These are phyloP conservation scores for Trypanosoma caninum DNA, from an alignment of 208 protist species.

Conservation along the genomic window DNA sequence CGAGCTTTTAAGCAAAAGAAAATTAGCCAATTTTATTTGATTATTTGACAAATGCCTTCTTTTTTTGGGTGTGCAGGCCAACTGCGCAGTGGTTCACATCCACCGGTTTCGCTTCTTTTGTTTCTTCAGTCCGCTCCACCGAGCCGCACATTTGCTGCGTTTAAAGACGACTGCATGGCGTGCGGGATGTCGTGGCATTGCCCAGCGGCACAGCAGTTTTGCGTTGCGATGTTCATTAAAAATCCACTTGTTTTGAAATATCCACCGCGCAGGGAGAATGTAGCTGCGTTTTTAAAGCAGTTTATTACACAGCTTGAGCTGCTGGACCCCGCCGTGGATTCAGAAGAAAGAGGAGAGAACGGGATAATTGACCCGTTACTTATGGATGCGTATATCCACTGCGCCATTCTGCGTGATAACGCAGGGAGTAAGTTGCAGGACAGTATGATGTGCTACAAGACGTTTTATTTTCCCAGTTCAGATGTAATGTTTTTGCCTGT, in stretches of 20 bases:
- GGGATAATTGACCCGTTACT: slow-evolving; percentile 48
- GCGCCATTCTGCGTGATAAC: slow-evolving; percentile 27
- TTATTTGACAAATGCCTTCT: too few relatives aligned
- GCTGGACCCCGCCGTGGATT: slow-evolving; percentile 8
- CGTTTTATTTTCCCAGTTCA: slow-evolving; percentile 27
- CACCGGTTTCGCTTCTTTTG: slow-evolving; percentile 54
- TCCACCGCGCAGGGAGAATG: slow-evolving; percentile 46
- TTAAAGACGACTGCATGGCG: slow-evolving; percentile 51
- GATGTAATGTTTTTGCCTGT: slow-evolving; percentile 40
- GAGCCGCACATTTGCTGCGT: slow-evolving; percentile 51
- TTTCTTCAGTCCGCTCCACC: slow-evolving; percentile 66
- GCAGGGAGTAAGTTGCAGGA: slow-evolving; percentile 9
- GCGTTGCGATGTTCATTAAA: slow-evolving; percentile 46
- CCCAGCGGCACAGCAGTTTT: slow-evolving; percentile 41
- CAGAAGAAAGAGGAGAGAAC: slow-evolving; percentile 12
- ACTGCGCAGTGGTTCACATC: slow-evolving; percentile 1
- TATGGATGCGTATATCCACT: slow-evolving; percentile 61
- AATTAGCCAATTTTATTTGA: too few relatives aligned
- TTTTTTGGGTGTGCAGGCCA: too few relatives aligned
- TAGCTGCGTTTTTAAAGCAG: slow-evolving; percentile 55
- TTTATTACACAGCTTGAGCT: slow-evolving; percentile 66
- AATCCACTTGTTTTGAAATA: slow-evolving; percentile 52
- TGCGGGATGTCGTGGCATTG: slow-evolving; percentile 54
- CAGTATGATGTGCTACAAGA: slow-evolving; percentile 68
- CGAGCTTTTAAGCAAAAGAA: too few relatives aligned